These are phyloP conservation scores for Hygrophorus pudorinus DNA, from an alignment of 768 basidiomycete genomes.

Conservation along the genomic window DNA sequence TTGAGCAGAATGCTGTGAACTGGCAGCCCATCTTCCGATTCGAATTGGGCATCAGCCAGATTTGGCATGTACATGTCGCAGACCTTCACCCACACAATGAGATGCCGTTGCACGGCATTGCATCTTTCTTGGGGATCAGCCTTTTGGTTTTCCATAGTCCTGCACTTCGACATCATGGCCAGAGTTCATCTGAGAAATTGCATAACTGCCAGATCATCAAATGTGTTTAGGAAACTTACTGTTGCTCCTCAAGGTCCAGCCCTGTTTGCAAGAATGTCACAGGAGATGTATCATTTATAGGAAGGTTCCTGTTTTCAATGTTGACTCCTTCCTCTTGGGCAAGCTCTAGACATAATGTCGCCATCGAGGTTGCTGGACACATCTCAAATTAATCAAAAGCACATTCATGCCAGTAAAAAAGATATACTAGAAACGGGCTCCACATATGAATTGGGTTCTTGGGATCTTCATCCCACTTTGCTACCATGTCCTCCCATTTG, in stretches of 20 bases:
- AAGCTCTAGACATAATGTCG: not conserved
- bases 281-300: not conserved
- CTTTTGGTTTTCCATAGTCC: not conserved
- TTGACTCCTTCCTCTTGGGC: not conserved
- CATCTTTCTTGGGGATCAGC: slow-evolving; percentile 1
- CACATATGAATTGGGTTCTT: slow-evolving; percentile 5
- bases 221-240: slow-evolving; percentile 5
- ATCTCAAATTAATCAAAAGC: not conserved
- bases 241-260: slow-evolving; percentile 8
- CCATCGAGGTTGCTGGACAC: not conserved
- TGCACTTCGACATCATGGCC: not conserved
- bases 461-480: slow-evolving; percentile 1
- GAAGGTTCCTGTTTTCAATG: not conserved
- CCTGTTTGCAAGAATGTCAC: slow-evolving; percentile 4
- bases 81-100: not conserved
- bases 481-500: slow-evolving; percentile 5
- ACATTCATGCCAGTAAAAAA: not conserved
- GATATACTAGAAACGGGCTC: not conserved
- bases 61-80: slow-evolving; percentile 7
- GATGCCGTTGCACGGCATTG: not conserved
- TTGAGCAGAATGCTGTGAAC: not conserved
- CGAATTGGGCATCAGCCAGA: not conserved
- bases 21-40: not conserved
- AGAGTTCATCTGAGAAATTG: not conserved
- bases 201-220: not conserved